phyloP scores from a whole-genome alignment of 2,329 filamentous ascomycete species.

The Ceratocystis papillata region DNA sequence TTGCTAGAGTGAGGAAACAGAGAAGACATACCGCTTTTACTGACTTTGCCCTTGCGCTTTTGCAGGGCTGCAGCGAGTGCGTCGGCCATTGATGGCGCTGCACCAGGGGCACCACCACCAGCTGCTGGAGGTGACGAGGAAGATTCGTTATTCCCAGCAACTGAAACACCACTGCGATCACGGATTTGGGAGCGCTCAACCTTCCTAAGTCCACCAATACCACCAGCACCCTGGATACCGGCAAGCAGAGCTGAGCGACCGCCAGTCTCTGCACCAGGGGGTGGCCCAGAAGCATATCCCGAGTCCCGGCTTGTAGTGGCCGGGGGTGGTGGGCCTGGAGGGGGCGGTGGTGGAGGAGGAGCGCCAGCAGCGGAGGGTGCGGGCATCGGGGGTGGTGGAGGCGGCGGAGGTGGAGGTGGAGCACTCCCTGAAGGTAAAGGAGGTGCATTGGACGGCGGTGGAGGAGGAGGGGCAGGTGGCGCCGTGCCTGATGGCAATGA shows the following conservation, averaged over 20 bases:
- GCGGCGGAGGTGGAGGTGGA: slow-evolving; percentile 36
- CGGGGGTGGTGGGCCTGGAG: slow-evolving; percentile 28
- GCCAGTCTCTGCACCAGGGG: slow-evolving; percentile 34
- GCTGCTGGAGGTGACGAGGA: slow-evolving; percentile 44
- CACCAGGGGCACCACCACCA: slow-evolving; percentile 41
- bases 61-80: slow-evolving; percentile 67
- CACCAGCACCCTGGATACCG: slow-evolving; percentile 60
- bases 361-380: slow-evolving; percentile 31
- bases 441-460: slow-evolving; percentile 38
- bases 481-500: slow-evolving; percentile 27
- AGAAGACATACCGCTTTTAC: slow-evolving; percentile 71
- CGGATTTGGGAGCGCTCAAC: slow-evolving; percentile 59
- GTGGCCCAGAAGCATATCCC: slow-evolving; percentile 45
- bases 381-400: slow-evolving; percentile 34
- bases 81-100: slow-evolving; percentile 62
- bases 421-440: neutral
- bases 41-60: slow-evolving; percentile 86
- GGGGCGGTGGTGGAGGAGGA: slow-evolving; percentile 40
- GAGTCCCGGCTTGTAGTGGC: slow-evolving; percentile 43
- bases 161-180: slow-evolving; percentile 56
- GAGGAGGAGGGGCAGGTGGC: slow-evolving; percentile 37
- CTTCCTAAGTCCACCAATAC: slow-evolving; percentile 61
- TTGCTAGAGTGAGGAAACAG: slow-evolving; percentile 17
- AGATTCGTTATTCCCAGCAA: slow-evolving; percentile 42
- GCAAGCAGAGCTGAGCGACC: slow-evolving; percentile 52